phyloP scores from a whole-genome alignment of 2,329 filamentous ascomycete genomes.

The Claviceps africana region DNA sequence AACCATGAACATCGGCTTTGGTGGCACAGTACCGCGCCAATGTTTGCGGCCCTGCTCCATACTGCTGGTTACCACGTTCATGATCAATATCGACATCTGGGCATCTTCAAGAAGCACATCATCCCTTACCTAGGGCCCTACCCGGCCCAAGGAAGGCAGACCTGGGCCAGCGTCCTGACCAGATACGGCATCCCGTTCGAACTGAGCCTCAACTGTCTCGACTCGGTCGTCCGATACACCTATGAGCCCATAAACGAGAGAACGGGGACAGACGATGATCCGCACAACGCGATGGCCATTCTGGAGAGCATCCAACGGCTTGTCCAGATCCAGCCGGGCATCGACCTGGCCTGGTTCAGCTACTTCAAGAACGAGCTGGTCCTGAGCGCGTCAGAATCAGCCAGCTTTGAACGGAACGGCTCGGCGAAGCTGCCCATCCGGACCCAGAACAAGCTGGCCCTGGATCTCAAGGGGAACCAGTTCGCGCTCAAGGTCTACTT shows the following conservation, averaged over 20 bases:
- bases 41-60: neutral
- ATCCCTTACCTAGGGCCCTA: neutral
- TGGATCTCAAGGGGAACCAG: neutral
- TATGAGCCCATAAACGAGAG: neutral
- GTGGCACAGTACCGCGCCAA: constrained; percentile 3
- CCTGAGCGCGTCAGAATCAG: neutral
- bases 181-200: neutral
- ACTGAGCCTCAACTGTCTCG: constrained; percentile 1
- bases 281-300: neutral
- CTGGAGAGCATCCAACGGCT: neutral
- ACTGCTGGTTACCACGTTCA: neutral
- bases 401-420: neutral
- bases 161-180: neutral
- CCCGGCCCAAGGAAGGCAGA: neutral
- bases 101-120: neutral
- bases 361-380: neutral
- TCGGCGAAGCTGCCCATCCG: neutral
- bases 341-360: neutral
- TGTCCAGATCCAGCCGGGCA: neutral
- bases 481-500: neutral
- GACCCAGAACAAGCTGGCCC: neutral
- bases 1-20: neutral
- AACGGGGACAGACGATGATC: neutral
- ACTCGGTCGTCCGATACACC: constrained; percentile 1
- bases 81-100: neutral